Conservation (phyloP, 192 early-diverging fungal genomes). For the Tieghemiomyces parasiticus region DNA sequence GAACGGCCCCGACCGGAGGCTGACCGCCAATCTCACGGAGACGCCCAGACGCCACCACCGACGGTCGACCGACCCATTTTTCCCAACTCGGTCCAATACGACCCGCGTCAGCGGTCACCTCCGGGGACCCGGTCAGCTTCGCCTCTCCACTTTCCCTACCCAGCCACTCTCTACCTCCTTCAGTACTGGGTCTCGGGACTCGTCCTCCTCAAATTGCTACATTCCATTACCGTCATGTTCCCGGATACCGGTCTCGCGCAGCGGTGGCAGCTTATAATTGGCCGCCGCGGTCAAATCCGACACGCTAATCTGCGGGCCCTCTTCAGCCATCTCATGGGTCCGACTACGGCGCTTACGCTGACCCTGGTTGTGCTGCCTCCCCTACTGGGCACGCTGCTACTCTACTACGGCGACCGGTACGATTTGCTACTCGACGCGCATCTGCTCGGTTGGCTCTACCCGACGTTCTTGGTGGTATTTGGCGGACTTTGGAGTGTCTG, state of each 20-base stretch:
- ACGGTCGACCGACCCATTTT: no score
- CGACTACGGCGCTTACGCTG: constrained; percentile 1
- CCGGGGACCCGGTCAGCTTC: not conserved
- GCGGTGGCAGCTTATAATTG: not conserved
- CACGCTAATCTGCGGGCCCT: not conserved
- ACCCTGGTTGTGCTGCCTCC: constrained; percentile 20
- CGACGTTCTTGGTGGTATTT: constrained; percentile 13
- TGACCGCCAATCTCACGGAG: no score
- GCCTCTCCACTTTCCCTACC: not conserved
- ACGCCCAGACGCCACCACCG: no score
- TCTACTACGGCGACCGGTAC: constrained; percentile 11
- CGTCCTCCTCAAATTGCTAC: not conserved
- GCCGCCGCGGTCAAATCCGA: not conserved
- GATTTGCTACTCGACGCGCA: constrained; percentile 14
- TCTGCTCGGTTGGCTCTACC: constrained; percentile 17
- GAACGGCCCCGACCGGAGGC: no score
- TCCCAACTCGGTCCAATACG: no score
- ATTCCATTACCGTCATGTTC: no score
- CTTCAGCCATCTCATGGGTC: not conserved
- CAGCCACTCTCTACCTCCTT: not conserved
- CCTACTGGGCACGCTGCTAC: constrained; percentile 15
- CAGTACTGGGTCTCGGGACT: not conserved
- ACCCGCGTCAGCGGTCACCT: not conserved
- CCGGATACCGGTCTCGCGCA: not conserved
- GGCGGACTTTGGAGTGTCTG: constrained; percentile 15